These are phyloP conservation scores for Xylariaceae sp. DNA, from an alignment of 2,329 filamentous ascomycete species.

Conservation along the genomic window DNA sequence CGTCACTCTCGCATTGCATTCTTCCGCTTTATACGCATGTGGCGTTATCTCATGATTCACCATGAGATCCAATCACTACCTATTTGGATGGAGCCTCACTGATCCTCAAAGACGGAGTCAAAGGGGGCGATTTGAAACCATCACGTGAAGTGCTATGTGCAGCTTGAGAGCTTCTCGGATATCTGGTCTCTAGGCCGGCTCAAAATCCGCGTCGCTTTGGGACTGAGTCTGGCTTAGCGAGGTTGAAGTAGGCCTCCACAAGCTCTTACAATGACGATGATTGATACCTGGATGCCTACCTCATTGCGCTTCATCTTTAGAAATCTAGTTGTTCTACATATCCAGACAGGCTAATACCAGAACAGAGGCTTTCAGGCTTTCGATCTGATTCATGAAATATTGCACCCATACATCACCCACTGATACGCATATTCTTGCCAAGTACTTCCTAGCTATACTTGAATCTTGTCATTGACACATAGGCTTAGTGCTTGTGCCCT, in stretches of 20 bases:
- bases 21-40: background rate
- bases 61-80: background rate
- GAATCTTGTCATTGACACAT: background rate
- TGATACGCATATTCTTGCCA: background rate
- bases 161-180: background rate
- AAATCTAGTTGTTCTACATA: background rate
- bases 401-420: background rate
- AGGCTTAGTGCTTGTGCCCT: background rate
- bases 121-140: background rate
- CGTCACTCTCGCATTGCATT: background rate
- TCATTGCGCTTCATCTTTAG: background rate
- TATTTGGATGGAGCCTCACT: slow-evolving; percentile 1
- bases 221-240: background rate
- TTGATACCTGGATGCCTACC: background rate
- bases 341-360: too few species aligned
- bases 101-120: background rate
- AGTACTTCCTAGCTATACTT: background rate
- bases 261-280: background rate
- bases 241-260: background rate
- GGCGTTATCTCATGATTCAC: slow-evolving; percentile 4
- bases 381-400: too few species aligned
- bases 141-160: background rate
- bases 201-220: background rate
- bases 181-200: background rate
- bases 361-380: background rate